Base-by-base conservation (phyloP, 495 filamentous ascomycete genomes). In the Rhizodiscina lignyota region DNA sequence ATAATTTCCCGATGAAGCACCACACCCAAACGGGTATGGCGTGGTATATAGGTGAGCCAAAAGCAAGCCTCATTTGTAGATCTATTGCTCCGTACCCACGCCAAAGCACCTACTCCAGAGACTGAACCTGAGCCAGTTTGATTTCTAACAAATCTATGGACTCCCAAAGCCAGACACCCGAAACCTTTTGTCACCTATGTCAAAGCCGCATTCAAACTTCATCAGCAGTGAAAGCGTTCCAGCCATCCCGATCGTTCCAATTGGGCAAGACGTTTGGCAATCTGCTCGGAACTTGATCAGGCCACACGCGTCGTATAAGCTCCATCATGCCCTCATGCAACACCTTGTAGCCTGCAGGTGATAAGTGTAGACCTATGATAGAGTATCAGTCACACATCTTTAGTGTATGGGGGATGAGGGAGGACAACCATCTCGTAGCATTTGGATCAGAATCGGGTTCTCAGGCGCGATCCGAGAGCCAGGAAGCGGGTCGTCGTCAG, bases 381-480 rank as follows among this genome's bases (percentile, higher is more conserved):
- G 5, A 8, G 18, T 5, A 23, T n/a, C 15, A 39, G n/a, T 18
- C 42, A 4, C 34, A 21, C 23, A 28, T 12, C 8, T 13, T 41
- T 5, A 30, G 19, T 18, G 12, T 22, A n/a, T 18, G 15, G 10
- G 11, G 15, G 2, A 13, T 13, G 24, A 27, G 4, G 5, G 2
- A 17, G 40, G 47, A 61, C 43, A 37, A 77, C 77, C 77, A 56
- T 82, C 77, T 20, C 56, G 53, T 21, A 82, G 59, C 21, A 79
- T 48, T 23, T 52, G 48, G 16, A 51, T 45, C 6, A 82, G 55
- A n/a, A 49, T 47, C 18, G 61, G 52, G 44, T 62, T 68, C 39
- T 40, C 23, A 3, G 34, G 19, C 15, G 38, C 12, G 12, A 65
- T 52, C 35, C 60, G 61, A 6, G 67, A 69, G 8, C 74, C 74